Percentiles rank a stretch among this genome's conserved stretches.
These are phyloP conservation scores for Neurospora discreta DNA, from an alignment of 495 filamentous ascomycete species.

Conservation along the genomic window DNA sequence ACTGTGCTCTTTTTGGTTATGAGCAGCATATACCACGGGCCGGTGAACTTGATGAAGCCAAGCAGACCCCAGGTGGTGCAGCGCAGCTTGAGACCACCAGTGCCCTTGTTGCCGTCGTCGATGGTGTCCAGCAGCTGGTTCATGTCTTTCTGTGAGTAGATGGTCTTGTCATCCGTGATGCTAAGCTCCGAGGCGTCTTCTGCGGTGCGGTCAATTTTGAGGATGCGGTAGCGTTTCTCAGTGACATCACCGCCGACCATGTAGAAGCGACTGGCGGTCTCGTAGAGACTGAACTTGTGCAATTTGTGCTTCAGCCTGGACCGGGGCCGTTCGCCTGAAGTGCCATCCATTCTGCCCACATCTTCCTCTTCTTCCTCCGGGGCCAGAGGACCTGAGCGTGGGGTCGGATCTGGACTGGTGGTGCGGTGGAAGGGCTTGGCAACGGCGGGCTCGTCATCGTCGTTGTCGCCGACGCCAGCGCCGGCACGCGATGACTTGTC, in stretches of 20 bases:
- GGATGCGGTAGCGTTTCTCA: constrained; percentile 77
- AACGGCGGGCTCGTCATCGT: constrained; percentile 53
- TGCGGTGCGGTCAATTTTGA: constrained; percentile 84
- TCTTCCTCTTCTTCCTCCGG: constrained; percentile 34
- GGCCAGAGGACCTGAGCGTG: constrained; percentile 10
- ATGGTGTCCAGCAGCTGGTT: constrained; percentile 85
- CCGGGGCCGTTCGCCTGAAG: constrained; percentile 4
- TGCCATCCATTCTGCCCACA: constrained; percentile 23
- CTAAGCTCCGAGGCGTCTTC: constrained; percentile 63
- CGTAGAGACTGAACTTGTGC: constrained; percentile 92
- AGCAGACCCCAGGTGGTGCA: constrained; percentile 89
- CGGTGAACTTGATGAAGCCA: constrained; percentile 92
- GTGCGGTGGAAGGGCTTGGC: constrained; percentile 54
- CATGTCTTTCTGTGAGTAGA: constrained; percentile 89
- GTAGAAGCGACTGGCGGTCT: constrained; percentile 86
- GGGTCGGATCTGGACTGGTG: constrained; percentile 41
- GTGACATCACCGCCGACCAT: constrained; percentile 84
- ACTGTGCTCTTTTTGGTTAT: constrained; percentile 94
- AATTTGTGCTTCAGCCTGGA: constrained; percentile 62
- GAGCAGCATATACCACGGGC: constrained; percentile 92
- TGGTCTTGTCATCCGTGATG: constrained; percentile 85
- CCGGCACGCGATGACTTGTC: constrained; percentile 1
- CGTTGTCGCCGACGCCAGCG: constrained; percentile 34
- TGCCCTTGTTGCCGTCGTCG: constrained; percentile 86
- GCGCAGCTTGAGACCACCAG: constrained; percentile 81